Conservation (phyloP, 805 yeast genomes). For the Tanozyma kutaoensis region DNA sequence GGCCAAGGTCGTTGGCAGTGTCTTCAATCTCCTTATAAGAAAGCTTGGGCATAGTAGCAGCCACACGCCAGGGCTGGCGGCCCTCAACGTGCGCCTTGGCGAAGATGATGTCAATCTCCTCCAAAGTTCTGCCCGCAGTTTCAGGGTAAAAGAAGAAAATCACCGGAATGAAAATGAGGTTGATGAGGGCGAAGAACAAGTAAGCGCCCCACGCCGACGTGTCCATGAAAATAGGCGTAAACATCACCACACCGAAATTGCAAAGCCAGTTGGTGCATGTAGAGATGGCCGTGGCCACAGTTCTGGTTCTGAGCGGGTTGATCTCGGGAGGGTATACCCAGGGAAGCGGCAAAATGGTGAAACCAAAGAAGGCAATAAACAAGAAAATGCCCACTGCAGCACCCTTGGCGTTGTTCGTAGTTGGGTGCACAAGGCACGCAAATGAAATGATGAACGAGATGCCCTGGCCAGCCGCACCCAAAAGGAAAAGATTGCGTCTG, state of each 20-base stretch:
- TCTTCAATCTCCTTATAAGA: slow-evolving; percentile 43
- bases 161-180: slow-evolving; percentile 35
- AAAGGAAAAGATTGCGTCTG: slow-evolving; percentile 30
- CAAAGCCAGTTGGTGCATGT: slow-evolving; percentile 33
- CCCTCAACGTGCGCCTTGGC: slow-evolving; percentile 50
- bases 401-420: slow-evolving; percentile 24
- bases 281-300: slow-evolving; percentile 28
- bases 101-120: slow-evolving; percentile 42
- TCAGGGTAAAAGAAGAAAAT: slow-evolving; percentile 39
- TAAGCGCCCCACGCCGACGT: slow-evolving; percentile 26
- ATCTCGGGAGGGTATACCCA: slow-evolving; percentile 36
- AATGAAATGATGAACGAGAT: slow-evolving; percentile 25
- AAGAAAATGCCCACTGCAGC: slow-evolving; percentile 33
- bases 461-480: slow-evolving; percentile 31
- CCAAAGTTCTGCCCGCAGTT: slow-evolving; percentile 31
- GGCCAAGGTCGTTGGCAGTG: slow-evolving; percentile 46
- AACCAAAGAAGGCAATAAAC: slow-evolving; percentile 29
- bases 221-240: slow-evolving; percentile 28
- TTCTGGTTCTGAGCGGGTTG: slow-evolving; percentile 33
- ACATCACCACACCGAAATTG: slow-evolving; percentile 33
- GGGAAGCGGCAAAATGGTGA: slow-evolving; percentile 30
- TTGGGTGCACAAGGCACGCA: slow-evolving; percentile 21
- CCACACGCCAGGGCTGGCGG: slow-evolving; percentile 49
- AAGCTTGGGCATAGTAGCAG: slow-evolving; percentile 47
- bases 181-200: slow-evolving; percentile 27